phyloP scores from a whole-genome alignment of 2,329 filamentous ascomycete species.

The Shiraia sp. region DNA sequence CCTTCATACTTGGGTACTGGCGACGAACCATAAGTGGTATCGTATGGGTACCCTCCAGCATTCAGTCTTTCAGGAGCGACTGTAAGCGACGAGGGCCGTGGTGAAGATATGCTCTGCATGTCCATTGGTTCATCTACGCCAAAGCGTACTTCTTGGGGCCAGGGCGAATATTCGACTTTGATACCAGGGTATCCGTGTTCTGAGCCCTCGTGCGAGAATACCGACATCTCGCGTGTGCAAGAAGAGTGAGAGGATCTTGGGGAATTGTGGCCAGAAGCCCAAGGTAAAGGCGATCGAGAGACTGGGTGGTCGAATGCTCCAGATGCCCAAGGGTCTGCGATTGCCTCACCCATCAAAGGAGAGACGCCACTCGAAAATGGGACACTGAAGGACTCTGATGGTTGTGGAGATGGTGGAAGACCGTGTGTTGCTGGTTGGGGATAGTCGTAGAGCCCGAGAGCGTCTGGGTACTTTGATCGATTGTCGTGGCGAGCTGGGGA shows the following conservation, averaged over 20 bases:
- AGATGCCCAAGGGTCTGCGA: conserved; percentile 37
- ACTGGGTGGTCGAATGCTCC: conserved; percentile 40
- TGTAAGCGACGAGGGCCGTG: conserved; percentile 29
- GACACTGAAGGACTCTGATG: conserved; percentile 37
- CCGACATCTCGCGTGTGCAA: conserved; percentile 33
- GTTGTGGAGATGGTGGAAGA: conserved; percentile 41
- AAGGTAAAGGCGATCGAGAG: conserved; percentile 35
- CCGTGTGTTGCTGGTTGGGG: conserved; percentile 25
- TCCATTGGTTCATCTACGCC: conserved; percentile 15
- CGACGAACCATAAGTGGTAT: conserved; percentile 26
- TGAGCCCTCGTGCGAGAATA: conserved; percentile 38
- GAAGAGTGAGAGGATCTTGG: conserved; percentile 42
- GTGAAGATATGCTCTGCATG: conserved; percentile 10
- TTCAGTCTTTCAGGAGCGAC: conserved; percentile 39
- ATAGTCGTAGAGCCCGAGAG: conserved; percentile 41
- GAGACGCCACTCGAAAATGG: conserved; percentile 33
- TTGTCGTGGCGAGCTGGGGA: conserved; percentile 39
- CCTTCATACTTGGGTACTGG: conserved; percentile 24
- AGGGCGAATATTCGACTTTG: conserved; percentile 34
- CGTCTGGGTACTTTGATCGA: conserved; percentile 34
- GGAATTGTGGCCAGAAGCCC: conserved; percentile 33
- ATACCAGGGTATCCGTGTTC: conserved; percentile 32
- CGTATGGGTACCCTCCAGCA: conserved; percentile 26
- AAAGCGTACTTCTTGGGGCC: conserved; percentile 28
- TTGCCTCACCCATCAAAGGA: conserved; percentile 33